phyloP scores from a whole-genome alignment of 2,329 filamentous ascomycete genomes.

The Verticillium nubilum region DNA sequence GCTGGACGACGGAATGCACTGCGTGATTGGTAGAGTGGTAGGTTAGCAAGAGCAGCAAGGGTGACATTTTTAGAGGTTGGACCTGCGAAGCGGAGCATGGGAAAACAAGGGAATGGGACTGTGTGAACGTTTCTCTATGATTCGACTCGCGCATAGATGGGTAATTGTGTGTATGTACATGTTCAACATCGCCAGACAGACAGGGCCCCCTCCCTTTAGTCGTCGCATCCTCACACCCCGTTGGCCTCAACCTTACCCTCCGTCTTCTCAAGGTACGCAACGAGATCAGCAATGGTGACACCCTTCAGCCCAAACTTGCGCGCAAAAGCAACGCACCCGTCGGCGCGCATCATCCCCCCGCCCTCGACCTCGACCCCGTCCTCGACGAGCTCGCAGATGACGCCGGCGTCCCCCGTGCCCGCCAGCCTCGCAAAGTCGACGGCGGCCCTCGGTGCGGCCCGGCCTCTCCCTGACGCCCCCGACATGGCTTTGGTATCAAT shows the following conservation, averaged over 20 bases:
- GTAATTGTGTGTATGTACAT: no score
- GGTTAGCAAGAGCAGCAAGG: no score
- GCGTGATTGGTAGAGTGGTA: background rate
- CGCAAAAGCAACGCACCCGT: no score
- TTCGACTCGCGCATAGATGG: no score
- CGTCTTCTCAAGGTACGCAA: conserved; percentile 70
- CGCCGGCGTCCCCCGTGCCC: conserved; percentile 70
- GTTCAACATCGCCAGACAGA: no score
- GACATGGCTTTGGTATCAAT: no score
- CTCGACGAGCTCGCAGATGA: conserved; percentile 88
- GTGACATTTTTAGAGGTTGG: no score
- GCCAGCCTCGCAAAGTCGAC: conserved; percentile 85
- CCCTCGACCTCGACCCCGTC: conserved; percentile 72
- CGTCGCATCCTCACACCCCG: conserved; percentile 22
- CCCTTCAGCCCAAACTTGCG: conserved; percentile 82
- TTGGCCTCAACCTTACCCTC: conserved; percentile 55
- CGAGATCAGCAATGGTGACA: conserved; percentile 90
- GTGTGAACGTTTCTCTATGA: no score
- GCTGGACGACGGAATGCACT: background rate
- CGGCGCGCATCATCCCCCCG: no score
- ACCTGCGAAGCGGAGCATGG: background rate
- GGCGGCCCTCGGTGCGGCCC: conserved; percentile 91
- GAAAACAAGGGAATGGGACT: no score
- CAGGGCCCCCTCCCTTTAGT: no score
- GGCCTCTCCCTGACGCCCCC: conserved; percentile 76